These are phyloP conservation scores for Glycyrrhiza uralensis DNA, from an alignment of 306 rosid species.

Conservation along the genomic window DNA sequence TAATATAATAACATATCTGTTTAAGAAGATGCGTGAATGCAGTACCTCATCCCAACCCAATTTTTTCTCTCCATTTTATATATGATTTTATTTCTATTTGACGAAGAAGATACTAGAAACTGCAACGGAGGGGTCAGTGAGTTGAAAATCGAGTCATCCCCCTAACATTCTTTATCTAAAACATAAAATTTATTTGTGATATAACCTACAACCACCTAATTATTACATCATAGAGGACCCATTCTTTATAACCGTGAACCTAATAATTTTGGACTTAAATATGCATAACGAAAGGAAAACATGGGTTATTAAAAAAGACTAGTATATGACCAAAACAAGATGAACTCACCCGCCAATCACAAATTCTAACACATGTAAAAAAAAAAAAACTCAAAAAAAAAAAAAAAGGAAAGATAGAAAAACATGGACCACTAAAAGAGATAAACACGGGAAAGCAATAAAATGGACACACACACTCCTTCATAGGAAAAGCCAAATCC, in stretches of 20 bases:
- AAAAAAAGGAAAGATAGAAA: neutral
- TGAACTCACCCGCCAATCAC: neutral
- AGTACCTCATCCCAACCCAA: neutral
- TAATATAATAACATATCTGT: neutral
- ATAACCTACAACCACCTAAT: neutral
- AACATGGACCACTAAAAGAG: conserved; percentile 31
- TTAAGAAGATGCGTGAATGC: neutral
- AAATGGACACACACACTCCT: neutral
- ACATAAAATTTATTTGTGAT: neutral
- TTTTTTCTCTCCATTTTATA: neutral
- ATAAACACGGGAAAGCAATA: conserved; percentile 11
- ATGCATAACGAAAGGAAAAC: neutral
- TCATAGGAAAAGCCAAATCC: conserved; percentile 22
- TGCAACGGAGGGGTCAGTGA: neutral
- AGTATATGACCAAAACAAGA: neutral
- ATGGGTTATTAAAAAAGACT: neutral
- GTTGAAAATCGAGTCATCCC: neutral
- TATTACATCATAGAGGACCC: neutral
- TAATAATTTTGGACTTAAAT: neutral
- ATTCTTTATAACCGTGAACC: neutral
- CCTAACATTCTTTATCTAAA: neutral
- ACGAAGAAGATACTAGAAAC: neutral
- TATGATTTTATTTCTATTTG: neutral
- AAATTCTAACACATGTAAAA: neutral
- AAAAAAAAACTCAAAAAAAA: neutral